These are phyloP conservation scores for Gypsophila paniculata DNA, from an alignment of 179 eudicot genomes.

Conservation along the genomic window DNA sequence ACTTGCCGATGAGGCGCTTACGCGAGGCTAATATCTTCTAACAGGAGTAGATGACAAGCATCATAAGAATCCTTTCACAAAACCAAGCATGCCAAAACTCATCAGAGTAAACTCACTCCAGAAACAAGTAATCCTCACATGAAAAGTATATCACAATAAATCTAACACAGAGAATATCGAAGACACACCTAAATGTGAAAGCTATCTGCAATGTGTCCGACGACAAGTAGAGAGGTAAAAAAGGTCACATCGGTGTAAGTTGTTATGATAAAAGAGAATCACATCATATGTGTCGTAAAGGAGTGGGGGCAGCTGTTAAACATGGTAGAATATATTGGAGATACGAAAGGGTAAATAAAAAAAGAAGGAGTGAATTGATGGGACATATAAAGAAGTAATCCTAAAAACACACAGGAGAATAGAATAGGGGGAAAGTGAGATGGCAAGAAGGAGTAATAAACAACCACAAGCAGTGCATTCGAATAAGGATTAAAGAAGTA, in stretches of 20 bases:
- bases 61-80: too few relatives aligned
- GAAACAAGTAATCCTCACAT: not conserved
- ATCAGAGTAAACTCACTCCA: not conserved
- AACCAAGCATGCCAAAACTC: not conserved
- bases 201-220: not conserved
- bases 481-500: not conserved
- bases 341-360: not conserved
- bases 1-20: conserved; percentile 7
- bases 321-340: not conserved
- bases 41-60: not conserved
- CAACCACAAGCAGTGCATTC: not conserved
- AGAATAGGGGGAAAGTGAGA: too few relatives aligned
- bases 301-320: not conserved
- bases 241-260: not conserved
- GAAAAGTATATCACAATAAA: conserved; percentile 3
- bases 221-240: not conserved
- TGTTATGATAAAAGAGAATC: too few relatives aligned
- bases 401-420: too few relatives aligned
- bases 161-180: not conserved
- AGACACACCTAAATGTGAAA: not conserved
- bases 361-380: not conserved
- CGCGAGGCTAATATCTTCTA: conserved; percentile 20
- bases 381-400: not conserved
- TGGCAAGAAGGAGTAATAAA: not conserved
- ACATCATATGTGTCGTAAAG: not conserved